Percentiles rank a stretch among this genome's conserved stretches.
Evolutionary conservation across 2,329 filamentous ascomycete species (phyloP).

Genomic region (Zymoseptoria crescenta): DNA sequence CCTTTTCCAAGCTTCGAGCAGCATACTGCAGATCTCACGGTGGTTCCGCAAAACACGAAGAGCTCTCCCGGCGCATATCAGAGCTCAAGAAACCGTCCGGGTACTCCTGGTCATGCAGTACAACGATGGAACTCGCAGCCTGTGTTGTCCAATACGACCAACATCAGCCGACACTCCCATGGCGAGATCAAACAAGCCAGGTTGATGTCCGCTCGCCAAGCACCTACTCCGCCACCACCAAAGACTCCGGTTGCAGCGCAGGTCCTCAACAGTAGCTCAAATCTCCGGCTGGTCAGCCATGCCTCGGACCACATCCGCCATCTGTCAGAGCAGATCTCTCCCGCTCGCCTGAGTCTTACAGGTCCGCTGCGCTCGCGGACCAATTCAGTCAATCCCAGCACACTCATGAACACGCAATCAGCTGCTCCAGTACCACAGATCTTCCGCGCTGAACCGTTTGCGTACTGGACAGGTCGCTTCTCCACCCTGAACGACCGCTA

Average conservation of each 20-base stretch:
- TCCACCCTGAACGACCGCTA: slow-evolving; percentile 49
- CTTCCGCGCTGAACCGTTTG: slow-evolving; percentile 30
- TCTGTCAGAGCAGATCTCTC: slow-evolving; percentile 2
- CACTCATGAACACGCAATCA: background rate
- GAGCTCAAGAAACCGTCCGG: slow-evolving; percentile 11
- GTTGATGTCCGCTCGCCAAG: slow-evolving; percentile 24
- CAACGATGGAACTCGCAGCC: slow-evolving; percentile 29
- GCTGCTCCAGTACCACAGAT: background rate
- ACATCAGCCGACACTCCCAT: slow-evolving; percentile 14
- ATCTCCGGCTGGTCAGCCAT: slow-evolving; percentile 3
- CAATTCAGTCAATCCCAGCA: background rate
- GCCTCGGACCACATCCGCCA: background rate
- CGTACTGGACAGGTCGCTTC: slow-evolving; percentile 59
- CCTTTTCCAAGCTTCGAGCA: background rate
- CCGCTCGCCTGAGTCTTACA: background rate
- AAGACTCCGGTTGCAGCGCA: slow-evolving; percentile 15
- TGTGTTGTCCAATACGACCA: slow-evolving; percentile 20
- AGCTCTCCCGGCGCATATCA: slow-evolving; percentile 22
- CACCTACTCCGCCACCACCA: slow-evolving; percentile 23
- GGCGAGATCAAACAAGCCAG: slow-evolving; percentile 26
- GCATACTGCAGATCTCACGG: background rate
- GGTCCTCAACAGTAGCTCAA: slow-evolving; percentile 7
- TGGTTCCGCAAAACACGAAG: slow-evolving; percentile 15
- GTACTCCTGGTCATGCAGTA: slow-evolving; percentile 18
- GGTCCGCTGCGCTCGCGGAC: background rate